These are phyloP conservation scores for Basipetospora chlamydospora DNA, from an alignment of 2,329 filamentous ascomycete genomes.

Conservation along the genomic window DNA sequence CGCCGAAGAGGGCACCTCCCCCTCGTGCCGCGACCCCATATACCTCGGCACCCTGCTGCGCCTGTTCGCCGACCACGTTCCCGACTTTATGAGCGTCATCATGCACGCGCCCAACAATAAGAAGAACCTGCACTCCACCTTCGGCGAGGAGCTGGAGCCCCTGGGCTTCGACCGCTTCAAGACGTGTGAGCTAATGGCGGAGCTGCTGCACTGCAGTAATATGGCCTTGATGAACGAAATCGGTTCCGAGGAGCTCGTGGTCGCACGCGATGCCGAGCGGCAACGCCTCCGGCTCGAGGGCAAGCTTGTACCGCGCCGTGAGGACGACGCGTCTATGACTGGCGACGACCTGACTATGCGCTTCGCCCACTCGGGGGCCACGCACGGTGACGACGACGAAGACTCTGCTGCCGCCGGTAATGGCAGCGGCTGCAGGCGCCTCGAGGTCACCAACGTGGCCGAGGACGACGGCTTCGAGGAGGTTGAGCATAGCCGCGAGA, in stretches of 20 bases:
- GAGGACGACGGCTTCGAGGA: slow-evolving; percentile 91
- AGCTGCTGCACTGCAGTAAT: slow-evolving; percentile 93
- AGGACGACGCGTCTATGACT: slow-evolving; percentile 21
- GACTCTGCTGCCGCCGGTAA: too few relatives aligned
- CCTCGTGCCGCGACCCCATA: slow-evolving; percentile 81
- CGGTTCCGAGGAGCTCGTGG: slow-evolving; percentile 78
- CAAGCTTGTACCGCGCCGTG: slow-evolving; percentile 39
- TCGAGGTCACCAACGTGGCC: slow-evolving; percentile 63
- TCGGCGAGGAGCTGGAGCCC: slow-evolving; percentile 81
- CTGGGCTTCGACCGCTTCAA: slow-evolving; percentile 97
- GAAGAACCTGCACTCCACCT: slow-evolving; percentile 69
- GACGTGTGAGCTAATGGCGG: slow-evolving; percentile 97
- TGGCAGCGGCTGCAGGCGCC: too few relatives aligned
- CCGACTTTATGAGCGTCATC: slow-evolving; percentile 85
- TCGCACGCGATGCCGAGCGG: slow-evolving; percentile 63
- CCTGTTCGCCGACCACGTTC: slow-evolving; percentile 79
- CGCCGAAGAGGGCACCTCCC: slow-evolving; percentile 61
- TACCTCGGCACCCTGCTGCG: slow-evolving; percentile 84
- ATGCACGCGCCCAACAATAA: slow-evolving; percentile 62
- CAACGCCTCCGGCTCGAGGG: slow-evolving; percentile 67
- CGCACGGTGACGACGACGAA: slow-evolving; percentile 40
- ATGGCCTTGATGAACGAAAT: slow-evolving; percentile 91
- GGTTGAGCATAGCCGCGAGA: slow-evolving; percentile 54
- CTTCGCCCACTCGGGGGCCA: slow-evolving; percentile 29
- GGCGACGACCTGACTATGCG: slow-evolving; percentile 49